These are phyloP conservation scores for Saccharomyces mikatae DNA, from an alignment of 805 yeast genomes.

Conservation along the genomic window DNA sequence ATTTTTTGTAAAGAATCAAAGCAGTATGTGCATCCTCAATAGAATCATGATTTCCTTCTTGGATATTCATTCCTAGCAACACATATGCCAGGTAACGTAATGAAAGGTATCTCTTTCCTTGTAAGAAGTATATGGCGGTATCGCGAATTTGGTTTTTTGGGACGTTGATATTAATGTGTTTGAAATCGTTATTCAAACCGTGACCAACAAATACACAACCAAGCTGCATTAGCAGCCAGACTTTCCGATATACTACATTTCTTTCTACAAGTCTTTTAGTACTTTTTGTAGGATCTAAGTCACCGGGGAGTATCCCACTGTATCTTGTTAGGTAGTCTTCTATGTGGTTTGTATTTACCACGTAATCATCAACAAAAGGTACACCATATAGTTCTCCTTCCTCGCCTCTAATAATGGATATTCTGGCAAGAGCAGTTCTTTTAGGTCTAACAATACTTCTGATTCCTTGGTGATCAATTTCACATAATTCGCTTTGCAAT, in stretches of 20 bases:
- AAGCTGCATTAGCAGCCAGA: slow-evolving; percentile 82
- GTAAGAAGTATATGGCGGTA: slow-evolving; percentile 72
- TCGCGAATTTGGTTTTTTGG: slow-evolving; percentile 83
- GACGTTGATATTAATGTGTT: slow-evolving; percentile 85
- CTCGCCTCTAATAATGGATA: slow-evolving; percentile 74
- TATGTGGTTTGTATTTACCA: slow-evolving; percentile 61
- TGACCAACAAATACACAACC: slow-evolving; percentile 95
- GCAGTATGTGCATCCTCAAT: slow-evolving; percentile 94
- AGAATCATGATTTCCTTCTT: slow-evolving; percentile 91
- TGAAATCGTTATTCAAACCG: slow-evolving; percentile 82
- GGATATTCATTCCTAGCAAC: slow-evolving; percentile 67
- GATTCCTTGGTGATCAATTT: slow-evolving; percentile 64
- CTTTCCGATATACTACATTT: slow-evolving; percentile 75
- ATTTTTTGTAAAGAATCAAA: slow-evolving; percentile 62
- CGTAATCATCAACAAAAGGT: slow-evolving; percentile 90
- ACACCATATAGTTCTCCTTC: slow-evolving; percentile 56
- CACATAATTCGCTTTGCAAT: slow-evolving; percentile 68
- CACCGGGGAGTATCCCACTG: slow-evolving; percentile 93
- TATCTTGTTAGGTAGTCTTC: slow-evolving; percentile 81
- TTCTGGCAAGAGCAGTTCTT: slow-evolving; percentile 71
- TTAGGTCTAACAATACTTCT: slow-evolving; percentile 68
- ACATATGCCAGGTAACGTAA: slow-evolving; percentile 81
- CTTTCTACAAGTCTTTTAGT: slow-evolving; percentile 63
- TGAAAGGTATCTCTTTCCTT: slow-evolving; percentile 71
- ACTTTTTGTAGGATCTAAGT: slow-evolving; percentile 64